phyloP scores from a whole-genome alignment of 768 basidiomycete species.

The Hirschioporus abietinus region DNA sequence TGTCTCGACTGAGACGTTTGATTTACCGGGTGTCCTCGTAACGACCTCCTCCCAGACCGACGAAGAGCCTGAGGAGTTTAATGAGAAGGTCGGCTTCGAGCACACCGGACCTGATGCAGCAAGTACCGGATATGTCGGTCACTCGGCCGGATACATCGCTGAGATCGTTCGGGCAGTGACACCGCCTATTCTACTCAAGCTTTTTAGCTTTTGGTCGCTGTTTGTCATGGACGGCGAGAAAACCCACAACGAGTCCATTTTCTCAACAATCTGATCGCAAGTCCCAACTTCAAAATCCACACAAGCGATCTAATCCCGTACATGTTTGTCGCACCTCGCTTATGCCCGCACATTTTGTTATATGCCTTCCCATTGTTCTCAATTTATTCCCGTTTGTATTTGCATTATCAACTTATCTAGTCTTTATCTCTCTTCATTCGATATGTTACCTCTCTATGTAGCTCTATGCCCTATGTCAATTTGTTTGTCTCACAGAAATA shows the following conservation, averaged over 20 bases:
- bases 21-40: background rate
- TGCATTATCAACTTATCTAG: background rate
- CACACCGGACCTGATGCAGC: background rate
- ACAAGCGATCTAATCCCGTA: background rate
- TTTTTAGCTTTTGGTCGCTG: background rate
- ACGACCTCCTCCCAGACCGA: background rate
- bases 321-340: background rate
- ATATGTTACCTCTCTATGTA: background rate
- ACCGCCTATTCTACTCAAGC: background rate
- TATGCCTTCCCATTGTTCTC: background rate
- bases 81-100: background rate
- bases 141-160: background rate
- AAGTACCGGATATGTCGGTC: background rate
- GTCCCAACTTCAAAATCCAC: background rate
- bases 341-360: background rate
- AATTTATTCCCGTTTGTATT: background rate
- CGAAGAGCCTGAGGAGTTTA: background rate
- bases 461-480: background rate
- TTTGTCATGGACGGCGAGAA: background rate
- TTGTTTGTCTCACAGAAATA: background rate
- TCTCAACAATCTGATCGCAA: background rate
- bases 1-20: background rate
- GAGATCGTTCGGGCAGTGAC: background rate
- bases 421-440: background rate
- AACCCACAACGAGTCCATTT: background rate